Evolutionary conservation across 352 stramenopile species (phyloP), one percentile per base, ranked within the genome.

Genomic region (Phytophthora citricola): DNA sequence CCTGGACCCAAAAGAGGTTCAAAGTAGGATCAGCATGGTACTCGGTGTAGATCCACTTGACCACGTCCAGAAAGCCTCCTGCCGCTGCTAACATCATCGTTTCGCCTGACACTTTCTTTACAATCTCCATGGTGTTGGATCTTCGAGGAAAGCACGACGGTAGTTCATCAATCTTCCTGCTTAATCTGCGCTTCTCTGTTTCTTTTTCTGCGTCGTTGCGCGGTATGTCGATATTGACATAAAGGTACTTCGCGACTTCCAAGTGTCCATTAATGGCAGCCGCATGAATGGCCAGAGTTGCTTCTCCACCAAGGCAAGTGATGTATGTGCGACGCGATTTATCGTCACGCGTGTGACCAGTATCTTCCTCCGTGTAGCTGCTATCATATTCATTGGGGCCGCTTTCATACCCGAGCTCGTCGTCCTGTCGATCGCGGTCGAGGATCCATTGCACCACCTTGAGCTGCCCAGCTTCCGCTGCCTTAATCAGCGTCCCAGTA

Each of bases 161-260:
- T 22, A 68, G 26, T 12, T 24, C 32, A 14, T 31, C 15, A 1
- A 26, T 26, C n/a, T 38, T 51, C 15, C 53, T 43, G 5, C 17
- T 45, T 10, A 68, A 15, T 46, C 51, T 38, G 31, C 14, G n/a
- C 7, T 34, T 38, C 8, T 60, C 51, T 36, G 15, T 51, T 40
- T 2, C 17, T 48, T 39, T 9, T 32, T 66, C 47, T 17, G 38
- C 26, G 1, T 24, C 0, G n/a, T 53, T 44, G 1, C 22, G 9
- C 15, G 60, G 51, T 20, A 31, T 57, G n/a, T 57, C 45, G 11
- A 51, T 32, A 11, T 29, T 39, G 14, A 43, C 38, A 14, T 12
- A 38, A 11, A 69, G 39, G 29, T 62, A 63, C 32, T 69, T 63
- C 15, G 61, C 61, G 32, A 69, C 45, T 15, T 69, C 45, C n/a